A percentile compares a stretch with the other conserved stretches of the same genome.
Evolutionary conservation across 306 rosid species (phyloP).

Genomic region (Cicer chorassanicum): DNA sequence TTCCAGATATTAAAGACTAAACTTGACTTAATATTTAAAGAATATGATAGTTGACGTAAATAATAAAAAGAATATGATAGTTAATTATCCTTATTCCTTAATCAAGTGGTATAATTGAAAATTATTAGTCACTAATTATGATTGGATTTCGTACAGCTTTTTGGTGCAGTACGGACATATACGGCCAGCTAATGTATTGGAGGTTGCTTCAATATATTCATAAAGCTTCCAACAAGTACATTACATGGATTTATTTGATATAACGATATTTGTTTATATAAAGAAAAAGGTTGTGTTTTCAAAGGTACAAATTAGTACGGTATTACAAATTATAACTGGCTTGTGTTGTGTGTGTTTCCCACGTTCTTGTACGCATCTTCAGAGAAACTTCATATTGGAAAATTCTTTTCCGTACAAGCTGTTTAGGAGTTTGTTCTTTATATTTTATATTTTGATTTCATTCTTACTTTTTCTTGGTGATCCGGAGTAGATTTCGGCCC

Average conservation of each 20-base stretch:
- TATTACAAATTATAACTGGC: neutral
- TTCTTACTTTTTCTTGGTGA: neutral
- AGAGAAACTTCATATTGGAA: neutral
- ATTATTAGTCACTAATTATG: neutral
- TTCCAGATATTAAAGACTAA: no score
- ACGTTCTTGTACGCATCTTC: neutral
- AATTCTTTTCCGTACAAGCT: neutral
- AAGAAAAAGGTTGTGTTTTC: neutral
- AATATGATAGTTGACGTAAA: no score
- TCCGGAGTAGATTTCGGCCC: no score
- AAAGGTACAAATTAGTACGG: conserved; percentile 30
- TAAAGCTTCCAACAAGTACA: conserved; percentile 9
- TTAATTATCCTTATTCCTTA: neutral
- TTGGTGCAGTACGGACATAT: conserved; percentile 38
- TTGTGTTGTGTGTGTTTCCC: conserved; percentile 1
- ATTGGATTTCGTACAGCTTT: conserved; percentile 31
- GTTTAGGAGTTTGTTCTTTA: neutral
- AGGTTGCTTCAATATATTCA: conserved; percentile 6
- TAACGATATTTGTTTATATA: neutral
- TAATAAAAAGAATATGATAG: no score
- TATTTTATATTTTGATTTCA: neutral
- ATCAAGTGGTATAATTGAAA: conserved; percentile 35
- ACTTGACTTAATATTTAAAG: no score
- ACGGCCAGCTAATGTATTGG: conserved; percentile 34
- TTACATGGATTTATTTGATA: neutral